These are phyloP conservation scores for Erodium chrysanthum DNA, from an alignment of 441 rosid genomes.

Conservation along the genomic window DNA sequence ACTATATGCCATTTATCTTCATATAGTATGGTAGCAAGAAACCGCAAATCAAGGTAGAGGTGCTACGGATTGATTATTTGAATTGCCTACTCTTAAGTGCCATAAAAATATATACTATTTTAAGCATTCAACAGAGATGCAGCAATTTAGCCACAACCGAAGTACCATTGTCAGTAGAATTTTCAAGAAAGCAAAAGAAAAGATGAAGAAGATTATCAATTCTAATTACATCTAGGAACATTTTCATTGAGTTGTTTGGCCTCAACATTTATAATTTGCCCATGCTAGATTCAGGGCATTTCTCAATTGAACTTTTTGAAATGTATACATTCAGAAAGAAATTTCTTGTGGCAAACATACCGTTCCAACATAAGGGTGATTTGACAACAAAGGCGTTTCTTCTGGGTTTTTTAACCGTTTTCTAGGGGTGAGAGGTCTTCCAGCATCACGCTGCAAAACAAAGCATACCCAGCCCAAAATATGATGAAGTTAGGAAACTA, in stretches of 20 bases:
- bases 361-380: conserved; percentile 89
- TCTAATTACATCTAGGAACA: no score
- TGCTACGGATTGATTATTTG: neutral
- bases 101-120: neutral
- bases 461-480: conserved; percentile 15
- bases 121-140: neutral
- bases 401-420: conserved; percentile 72
- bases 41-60: neutral
- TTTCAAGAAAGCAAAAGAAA: neutral
- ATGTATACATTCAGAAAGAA: no score
- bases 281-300: no score
- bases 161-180: neutral
- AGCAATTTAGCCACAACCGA: neutral
- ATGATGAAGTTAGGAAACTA: neutral
- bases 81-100: neutral
- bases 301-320: no score
- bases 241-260: no score
- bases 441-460: conserved; percentile 66
- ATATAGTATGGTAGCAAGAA: no score
- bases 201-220: neutral
- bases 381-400: conserved; percentile 69
- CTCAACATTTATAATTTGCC: no score
- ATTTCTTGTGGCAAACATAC: conserved; percentile 24
- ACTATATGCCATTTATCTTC: neutral
- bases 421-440: conserved; percentile 86